These are phyloP conservation scores for Pseudognaphalium luteoalbum DNA, from an alignment of 129 eudicot genomes.

Conservation along the genomic window DNA sequence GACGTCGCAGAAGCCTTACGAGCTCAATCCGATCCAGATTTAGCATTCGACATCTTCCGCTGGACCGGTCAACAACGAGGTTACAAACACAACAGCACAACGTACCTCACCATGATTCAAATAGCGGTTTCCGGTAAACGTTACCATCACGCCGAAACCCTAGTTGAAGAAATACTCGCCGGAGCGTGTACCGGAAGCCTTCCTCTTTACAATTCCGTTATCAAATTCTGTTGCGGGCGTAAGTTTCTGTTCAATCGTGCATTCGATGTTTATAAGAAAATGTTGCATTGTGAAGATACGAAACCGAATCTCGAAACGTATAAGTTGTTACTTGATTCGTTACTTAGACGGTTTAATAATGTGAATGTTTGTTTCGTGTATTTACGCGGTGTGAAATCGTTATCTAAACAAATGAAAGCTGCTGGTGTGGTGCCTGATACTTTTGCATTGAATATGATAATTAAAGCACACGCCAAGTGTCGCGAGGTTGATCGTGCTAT, in stretches of 20 bases:
- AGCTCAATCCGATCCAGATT: conserved; percentile 77
- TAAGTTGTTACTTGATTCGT: conserved; percentile 46
- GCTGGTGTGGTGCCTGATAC: conserved; percentile 78
- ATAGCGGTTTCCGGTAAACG: conserved; percentile 50
- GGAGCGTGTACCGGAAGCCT: conserved; percentile 64
- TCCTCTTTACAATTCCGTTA: conserved; percentile 67
- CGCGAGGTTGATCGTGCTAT: conserved; percentile 66
- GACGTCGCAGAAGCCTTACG: conserved; percentile 65
- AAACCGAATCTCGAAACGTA: conserved; percentile 76
- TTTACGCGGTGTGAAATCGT: conserved; percentile 61
- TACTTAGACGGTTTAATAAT: conserved; percentile 62
- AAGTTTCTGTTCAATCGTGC: conserved; percentile 64
- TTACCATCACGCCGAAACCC: conserved; percentile 58
- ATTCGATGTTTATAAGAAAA: conserved; percentile 70
- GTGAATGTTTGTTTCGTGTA: conserved; percentile 69
- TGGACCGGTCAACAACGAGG: conserved; percentile 85
- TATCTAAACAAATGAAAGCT: conserved; percentile 79
- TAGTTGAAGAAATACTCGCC: conserved; percentile 67
- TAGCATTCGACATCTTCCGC: conserved; percentile 84
- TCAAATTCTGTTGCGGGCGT: conserved; percentile 69
- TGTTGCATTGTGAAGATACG: conserved; percentile 46
- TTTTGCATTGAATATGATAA: conserved; percentile 64
- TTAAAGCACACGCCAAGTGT: conserved; percentile 75
- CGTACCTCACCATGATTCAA: conserved; percentile 76
- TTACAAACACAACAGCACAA: conserved; percentile 64